These are phyloP conservation scores for Centella asiatica DNA, from an alignment of 129 eudicot species.

Conservation along the genomic window DNA sequence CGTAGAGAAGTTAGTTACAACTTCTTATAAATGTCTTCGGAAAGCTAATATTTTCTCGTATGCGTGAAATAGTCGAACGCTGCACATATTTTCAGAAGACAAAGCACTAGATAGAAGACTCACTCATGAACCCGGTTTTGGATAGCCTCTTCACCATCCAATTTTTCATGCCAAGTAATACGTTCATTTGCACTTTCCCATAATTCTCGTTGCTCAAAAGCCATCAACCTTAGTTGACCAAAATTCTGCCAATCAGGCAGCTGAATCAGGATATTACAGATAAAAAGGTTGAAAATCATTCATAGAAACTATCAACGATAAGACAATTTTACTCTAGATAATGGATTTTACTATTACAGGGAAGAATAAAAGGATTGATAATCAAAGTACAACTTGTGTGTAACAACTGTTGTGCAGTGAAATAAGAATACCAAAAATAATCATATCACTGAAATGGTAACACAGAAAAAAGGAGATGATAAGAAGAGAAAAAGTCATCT, in stretches of 20 bases:
- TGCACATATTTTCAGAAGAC: too few species aligned
- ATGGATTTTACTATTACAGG: too few species aligned
- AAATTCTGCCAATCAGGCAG: constrained; percentile 35
- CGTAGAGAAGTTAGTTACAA: too few species aligned
- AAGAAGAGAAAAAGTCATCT: neutral
- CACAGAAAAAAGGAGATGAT: neutral
- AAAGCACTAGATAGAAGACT: constrained; percentile 41
- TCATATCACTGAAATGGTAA: neutral
- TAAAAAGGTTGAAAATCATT: neutral
- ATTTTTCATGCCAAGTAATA: constrained; percentile 86
- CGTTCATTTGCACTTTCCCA: constrained; percentile 88
- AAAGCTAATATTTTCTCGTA: too few species aligned
- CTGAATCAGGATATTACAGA: neutral
- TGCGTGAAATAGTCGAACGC: too few species aligned
- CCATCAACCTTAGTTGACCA: constrained; percentile 69
- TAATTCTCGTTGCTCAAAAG: constrained; percentile 80
- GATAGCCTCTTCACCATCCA: constrained; percentile 88
- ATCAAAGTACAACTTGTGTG: too few species aligned
- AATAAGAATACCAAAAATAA: neutral
- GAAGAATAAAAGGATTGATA: too few species aligned
- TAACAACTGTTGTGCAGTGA: neutral
- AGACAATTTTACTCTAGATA: too few species aligned
- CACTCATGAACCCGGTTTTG: constrained; percentile 94
- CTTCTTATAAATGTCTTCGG: too few species aligned
- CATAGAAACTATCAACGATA: too few species aligned